Percentiles rank a stretch among this genome's conserved stretches.
These are phyloP conservation scores for Phellinidium pouzarii DNA, from an alignment of 1,284 basidiomycete species.

Conservation along the genomic window DNA sequence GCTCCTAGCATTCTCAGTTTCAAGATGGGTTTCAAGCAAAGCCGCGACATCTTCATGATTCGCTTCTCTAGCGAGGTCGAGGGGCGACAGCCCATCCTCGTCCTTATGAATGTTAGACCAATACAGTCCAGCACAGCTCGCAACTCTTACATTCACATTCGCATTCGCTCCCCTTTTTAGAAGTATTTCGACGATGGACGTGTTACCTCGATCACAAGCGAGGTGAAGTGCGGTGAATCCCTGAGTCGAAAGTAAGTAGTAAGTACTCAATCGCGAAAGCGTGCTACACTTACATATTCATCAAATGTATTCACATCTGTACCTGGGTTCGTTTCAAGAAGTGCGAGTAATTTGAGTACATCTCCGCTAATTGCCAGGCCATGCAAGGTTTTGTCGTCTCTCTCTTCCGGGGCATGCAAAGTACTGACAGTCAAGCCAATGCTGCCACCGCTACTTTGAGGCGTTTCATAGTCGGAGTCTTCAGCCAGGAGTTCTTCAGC, in stretches of 20 bases:
- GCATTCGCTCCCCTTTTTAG: conserved; percentile 62
- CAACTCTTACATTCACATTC: conserved; percentile 45
- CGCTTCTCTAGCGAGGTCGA: conserved; percentile 60
- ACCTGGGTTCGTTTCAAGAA: conserved; percentile 38
- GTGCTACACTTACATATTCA: conserved; percentile 48
- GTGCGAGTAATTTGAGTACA: conserved; percentile 35
- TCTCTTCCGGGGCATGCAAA: conserved; percentile 39
- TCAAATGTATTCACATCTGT: conserved; percentile 41
- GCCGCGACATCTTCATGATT: conserved; percentile 56
- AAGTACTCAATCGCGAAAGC: conserved; percentile 1
- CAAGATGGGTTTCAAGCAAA: conserved; percentile 32
- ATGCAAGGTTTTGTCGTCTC: conserved; percentile 44
- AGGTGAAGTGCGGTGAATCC: conserved; percentile 83
- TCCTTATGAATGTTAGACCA: conserved; percentile 41
- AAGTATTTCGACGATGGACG: conserved; percentile 49
- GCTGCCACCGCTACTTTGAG: conserved; percentile 28
- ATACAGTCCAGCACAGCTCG: neutral
- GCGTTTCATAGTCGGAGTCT: conserved; percentile 35
- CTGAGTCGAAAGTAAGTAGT: conserved; percentile 33
- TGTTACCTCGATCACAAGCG: conserved; percentile 74
- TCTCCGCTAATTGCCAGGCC: conserved; percentile 59
- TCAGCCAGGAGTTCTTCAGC: conserved; percentile 28
- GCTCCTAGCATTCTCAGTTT: neutral
- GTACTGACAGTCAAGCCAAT: conserved; percentile 62
- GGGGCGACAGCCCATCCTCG: conserved; percentile 58